Base-by-base conservation (phyloP, 306 rosid genomes). In the Cucurbita moschata region DNA sequence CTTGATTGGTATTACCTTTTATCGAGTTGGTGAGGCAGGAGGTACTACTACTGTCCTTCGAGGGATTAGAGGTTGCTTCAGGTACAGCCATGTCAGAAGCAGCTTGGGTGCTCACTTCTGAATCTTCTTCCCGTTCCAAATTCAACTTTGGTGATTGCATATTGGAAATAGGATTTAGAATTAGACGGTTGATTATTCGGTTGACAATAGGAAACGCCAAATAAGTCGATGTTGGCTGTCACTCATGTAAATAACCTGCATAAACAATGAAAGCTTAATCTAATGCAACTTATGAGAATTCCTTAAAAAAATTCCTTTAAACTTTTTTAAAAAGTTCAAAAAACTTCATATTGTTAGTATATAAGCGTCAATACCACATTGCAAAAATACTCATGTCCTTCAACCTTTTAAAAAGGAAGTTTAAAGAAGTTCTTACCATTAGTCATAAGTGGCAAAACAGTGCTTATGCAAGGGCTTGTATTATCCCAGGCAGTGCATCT, bases 71-170 rank as follows among this genome's bases (percentile, higher is more conserved):
- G 62, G 83, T 81, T 68, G 86, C 38, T 70, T 87, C 88, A 62
- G 78, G 87, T 72, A 74, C 23, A 23, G 75, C 59, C 49, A 75
- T 46, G 52, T 79, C 72, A 42, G 84, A 86, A 73, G 83, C 85
- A 71, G 62, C 89, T 83, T 51, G 83, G 74, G 84, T 75, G 58
- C 81, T 59, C 35, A 16, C 83, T 58, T 88, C 82, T 71, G 81
- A 78, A 72, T 82, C 60, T 53, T 83, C 83, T 71, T 85, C 86
- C 21, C 81, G 80, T 79, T 85, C 87, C 69, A 86, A 62, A 83
- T 92, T 89, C 79, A 83, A 80, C 76, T 83, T 90, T 54, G 81
- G 89, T 11, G 81, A 80, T 82, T 78, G 56, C 96, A 89, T 88
- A 76, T 74, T 86, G 78, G 26, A 49, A 79, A 16, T 77, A 52